Base-by-base conservation (phyloP, 2,329 filamentous ascomycete species). In the Drechslerella stenobrocha region DNA sequence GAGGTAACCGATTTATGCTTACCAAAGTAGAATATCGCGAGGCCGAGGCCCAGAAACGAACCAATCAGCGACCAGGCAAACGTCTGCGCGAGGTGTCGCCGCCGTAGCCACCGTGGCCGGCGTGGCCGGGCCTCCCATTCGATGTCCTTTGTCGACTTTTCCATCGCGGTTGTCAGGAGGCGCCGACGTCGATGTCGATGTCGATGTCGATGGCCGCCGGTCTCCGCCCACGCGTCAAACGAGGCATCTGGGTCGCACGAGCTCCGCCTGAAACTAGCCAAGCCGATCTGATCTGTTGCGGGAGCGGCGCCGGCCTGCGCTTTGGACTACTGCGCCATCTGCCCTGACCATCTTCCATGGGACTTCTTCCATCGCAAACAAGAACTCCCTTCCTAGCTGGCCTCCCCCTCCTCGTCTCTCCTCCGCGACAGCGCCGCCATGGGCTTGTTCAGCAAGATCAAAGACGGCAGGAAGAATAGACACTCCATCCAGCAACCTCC, bases 391-490 rank as follows among this genome's bases (percentile, higher is more conserved):
- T 20, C 37, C 13, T 4, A 5, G 4, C 42, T 6, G 8, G 7
- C n/a, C 20, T 20, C 4, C 24, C n/a, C 22, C 22, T 26, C 18
- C 11, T 11, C 24, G 28, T 30, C 5, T 30, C 5, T 30, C 5
- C 5, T 30, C 5, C 28, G 11, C 28, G 28, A 30, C 28, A 11
- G 28, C 28, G 28, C 52, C 52, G 53, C 48, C 53, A 66, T 66
- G 61, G 61, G 61, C 35, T 24, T 66, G 30, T 66, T 66, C 26
- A 66, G 53, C 53, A 58, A 56, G 53, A 47, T 48, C 40, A 66
- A 66, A 22, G 61, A 42, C 50, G 35, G 52, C 53, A 66, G 55
- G 53, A 66, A 66, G 53, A 58, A 66, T 24, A 66, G 61, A 46
- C 47, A 66, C 48, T 66, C 61, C 7, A 44, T 66, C 42, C 40